Evolutionary conservation across 805 yeast genomes (phyloP).

Genomic region (Saturnispora diversa): DNA sequence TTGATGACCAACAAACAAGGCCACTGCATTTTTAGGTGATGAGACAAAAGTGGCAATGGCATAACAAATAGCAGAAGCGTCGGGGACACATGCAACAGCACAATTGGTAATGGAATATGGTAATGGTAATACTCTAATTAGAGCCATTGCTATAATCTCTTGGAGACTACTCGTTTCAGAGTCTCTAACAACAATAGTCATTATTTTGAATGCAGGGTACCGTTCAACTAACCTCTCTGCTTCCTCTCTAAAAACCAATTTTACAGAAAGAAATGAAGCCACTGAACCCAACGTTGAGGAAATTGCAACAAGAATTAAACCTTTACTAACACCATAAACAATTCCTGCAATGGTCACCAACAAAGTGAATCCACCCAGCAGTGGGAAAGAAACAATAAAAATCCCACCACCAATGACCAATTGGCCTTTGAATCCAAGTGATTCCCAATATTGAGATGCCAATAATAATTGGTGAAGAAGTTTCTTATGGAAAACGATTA

Average conservation of each 20-base stretch:
- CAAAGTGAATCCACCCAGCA: constrained; percentile 74
- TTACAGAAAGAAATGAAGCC: constrained; percentile 61
- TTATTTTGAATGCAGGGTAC: constrained; percentile 62
- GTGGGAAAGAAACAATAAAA: constrained; percentile 78
- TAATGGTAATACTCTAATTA: constrained; percentile 81
- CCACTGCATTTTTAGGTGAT: constrained; percentile 75
- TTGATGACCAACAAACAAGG: constrained; percentile 70
- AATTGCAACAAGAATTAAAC: constrained; percentile 56
- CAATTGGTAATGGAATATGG: constrained; percentile 92
- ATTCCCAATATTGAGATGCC: constrained; percentile 38
- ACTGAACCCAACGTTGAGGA: constrained; percentile 71
- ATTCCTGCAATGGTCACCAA: constrained; percentile 65
- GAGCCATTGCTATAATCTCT: constrained; percentile 54
- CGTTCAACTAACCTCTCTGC: constrained; percentile 54
- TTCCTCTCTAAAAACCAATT: constrained; percentile 45
- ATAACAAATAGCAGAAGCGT: constrained; percentile 54
- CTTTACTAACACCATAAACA: constrained; percentile 80
- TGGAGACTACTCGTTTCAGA: constrained; percentile 34
- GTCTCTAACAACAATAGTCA: constrained; percentile 66
- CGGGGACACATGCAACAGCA: constrained; percentile 82
- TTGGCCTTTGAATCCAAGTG: constrained; percentile 21
- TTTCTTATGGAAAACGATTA: constrained; percentile 29
- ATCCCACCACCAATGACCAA: constrained; percentile 44
- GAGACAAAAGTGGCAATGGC: constrained; percentile 64
- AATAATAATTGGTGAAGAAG: constrained; percentile 33